phyloP scores from a whole-genome alignment of 805 yeast species.

The Yamadazyma tumulicola region DNA sequence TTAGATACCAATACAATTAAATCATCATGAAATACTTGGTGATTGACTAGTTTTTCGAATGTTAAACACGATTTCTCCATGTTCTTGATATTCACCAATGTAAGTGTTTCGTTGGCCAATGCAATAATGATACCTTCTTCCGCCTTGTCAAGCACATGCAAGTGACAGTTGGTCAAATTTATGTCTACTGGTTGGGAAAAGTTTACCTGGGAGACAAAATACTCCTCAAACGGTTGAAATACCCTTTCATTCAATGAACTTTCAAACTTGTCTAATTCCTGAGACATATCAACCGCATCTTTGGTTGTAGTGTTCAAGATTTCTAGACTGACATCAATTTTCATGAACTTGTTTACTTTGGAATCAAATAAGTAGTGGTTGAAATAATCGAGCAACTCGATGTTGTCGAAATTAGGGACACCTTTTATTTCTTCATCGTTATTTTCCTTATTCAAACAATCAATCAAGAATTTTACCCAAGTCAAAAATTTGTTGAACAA shows the following conservation, averaged over 20 bases:
- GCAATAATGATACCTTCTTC: conserved; percentile 1
- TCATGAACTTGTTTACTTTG: conserved; percentile 17
- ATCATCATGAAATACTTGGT: conserved; percentile 2
- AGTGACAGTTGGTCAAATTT: conserved; percentile 1
- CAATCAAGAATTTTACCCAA: conserved; percentile 41
- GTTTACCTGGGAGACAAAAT: conserved; percentile 7
- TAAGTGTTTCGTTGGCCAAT: neutral
- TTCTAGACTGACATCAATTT: conserved; percentile 3
- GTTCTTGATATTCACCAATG: neutral
- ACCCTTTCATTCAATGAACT: neutral
- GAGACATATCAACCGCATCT: neutral
- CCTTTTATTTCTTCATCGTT: conserved; percentile 27
- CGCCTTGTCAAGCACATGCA: neutral
- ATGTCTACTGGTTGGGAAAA: conserved; percentile 1
- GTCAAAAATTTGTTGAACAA: conserved; percentile 42
- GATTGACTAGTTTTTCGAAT: conserved; percentile 1
- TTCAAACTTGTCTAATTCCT: neutral
- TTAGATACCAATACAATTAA: conserved; percentile 3
- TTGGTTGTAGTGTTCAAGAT: neutral
- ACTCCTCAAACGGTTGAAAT: conserved; percentile 7
- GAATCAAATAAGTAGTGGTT: conserved; percentile 20
- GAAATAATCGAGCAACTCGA: conserved; percentile 23
- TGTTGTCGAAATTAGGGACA: conserved; percentile 12
- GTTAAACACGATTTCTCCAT: neutral
- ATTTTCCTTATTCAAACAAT: conserved; percentile 30